Base-by-base conservation (phyloP, 192 early-diverging fungal genomes). In the Backusella psychrophila region DNA sequence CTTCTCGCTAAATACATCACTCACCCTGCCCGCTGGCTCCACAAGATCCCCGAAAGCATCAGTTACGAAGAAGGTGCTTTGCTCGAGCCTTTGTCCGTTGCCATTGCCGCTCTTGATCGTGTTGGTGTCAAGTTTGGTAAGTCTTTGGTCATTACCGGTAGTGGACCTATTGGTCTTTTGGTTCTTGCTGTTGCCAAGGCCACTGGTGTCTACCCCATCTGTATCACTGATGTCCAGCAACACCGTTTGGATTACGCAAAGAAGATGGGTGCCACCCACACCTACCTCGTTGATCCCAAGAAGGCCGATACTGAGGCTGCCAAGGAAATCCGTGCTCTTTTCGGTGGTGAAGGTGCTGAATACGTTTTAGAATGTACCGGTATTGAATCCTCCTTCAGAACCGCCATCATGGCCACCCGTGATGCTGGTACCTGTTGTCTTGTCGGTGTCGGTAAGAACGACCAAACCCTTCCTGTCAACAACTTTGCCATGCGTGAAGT, bases 111-210 rank as follows among this genome's bases (percentile, higher is more conserved):
- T 17, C 71, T 76, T 73, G 74, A 78, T 26, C 77, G 73, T 19
- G 82, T 69, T 23, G 73, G 73, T 39, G 69, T 72, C n/a, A 69
- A 56, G 23, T 74, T 72, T 26, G 80, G 80, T 9, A 69, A 75
- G 42, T 79, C 80, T 26, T 65, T 83, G 38, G 33, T 83, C 6
- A 80, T 83, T 46, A 75, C 72, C 26, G 82, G 82, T 15, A 68
- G 73, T 44, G 82, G 82, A n/a, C 81, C 82, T 39, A 78, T 83
- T 72, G 82, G 81, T 26, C 63, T 81, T 11, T 70, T 83, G 2
- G 69, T 66, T 19, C 71, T 69, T 34, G 80, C 81, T 53, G 69
- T 80, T 17, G 81, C 81, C 14, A 78, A 75, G 69, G 80, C 77
- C 29, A 75, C 74, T 68, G 80, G 80, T 29, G 69, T 78, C 15